Percentiles rank a stretch among this genome's conserved stretches.
Conservation (phyloP, 2,329 filamentous ascomycete species). For the Penicillium sp. region DNA sequence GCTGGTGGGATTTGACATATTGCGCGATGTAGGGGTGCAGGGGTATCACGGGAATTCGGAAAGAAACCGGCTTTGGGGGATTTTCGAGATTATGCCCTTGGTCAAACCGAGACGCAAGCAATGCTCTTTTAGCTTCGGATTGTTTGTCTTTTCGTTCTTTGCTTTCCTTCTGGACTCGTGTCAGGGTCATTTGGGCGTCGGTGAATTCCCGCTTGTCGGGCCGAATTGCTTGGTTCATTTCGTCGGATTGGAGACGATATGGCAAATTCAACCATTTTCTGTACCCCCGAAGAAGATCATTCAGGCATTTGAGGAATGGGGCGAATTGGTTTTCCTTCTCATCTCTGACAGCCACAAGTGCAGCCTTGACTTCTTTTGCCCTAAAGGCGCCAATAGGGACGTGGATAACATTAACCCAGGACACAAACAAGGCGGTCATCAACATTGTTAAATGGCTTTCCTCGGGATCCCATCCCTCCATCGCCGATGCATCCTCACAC, state of each 20-base stretch:
- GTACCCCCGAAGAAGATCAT: background rate
- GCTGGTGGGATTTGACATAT: slow-evolving; percentile 72
- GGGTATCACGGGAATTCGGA: slow-evolving; percentile 46
- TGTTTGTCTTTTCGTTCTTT: too few relatives aligned
- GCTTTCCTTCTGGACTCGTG: too few relatives aligned
- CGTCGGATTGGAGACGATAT: background rate
- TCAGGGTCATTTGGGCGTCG: background rate
- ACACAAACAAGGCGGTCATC: background rate
- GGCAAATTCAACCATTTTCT: background rate
- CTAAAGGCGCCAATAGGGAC: background rate
- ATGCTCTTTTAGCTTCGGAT: too few relatives aligned
- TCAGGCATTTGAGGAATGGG: background rate
- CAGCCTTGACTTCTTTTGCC: background rate
- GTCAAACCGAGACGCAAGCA: too few relatives aligned
- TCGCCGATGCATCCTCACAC: background rate
- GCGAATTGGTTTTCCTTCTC: background rate
- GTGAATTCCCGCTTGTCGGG: background rate
- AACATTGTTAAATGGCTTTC: background rate
- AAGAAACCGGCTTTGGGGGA: slow-evolving; percentile 35
- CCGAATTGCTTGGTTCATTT: background rate
- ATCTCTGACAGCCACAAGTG: background rate
- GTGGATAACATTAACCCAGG: background rate
- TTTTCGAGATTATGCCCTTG: too few relatives aligned
- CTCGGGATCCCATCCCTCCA: background rate
- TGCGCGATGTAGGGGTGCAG: slow-evolving; percentile 62